Percentiles rank a stretch among this genome's conserved stretches.
These are phyloP conservation scores for Lomentospora prolificans DNA, from an alignment of 2,329 filamentous ascomycete species.

Conservation along the genomic window DNA sequence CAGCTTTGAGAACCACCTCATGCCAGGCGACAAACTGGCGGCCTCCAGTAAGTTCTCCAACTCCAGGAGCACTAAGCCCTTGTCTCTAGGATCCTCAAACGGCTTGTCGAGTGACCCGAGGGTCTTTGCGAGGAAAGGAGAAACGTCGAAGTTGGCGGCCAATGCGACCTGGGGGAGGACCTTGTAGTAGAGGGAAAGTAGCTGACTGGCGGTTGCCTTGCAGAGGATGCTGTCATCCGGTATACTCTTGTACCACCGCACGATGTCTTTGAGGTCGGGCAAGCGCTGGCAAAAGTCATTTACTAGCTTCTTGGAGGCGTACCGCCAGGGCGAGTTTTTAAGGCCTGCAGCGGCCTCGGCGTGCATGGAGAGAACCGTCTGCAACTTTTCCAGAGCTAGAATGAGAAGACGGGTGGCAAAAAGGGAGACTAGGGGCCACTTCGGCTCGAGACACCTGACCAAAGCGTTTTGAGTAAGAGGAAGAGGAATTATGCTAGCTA, in stretches of 20 bases:
- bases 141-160: conserved; percentile 81
- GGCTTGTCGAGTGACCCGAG: conserved; percentile 52
- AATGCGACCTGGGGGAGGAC: conserved; percentile 69
- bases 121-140: conserved; percentile 60
- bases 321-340: conserved; percentile 49
- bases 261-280: conserved; percentile 72
- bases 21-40: conserved; percentile 68
- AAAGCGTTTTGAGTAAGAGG: conserved; percentile 74
- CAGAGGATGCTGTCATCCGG: conserved; percentile 61
- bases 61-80: conserved; percentile 57
- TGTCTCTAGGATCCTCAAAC: conserved; percentile 36
- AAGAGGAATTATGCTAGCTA: conserved; percentile 79
- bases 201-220: conserved; percentile 65
- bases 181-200: conserved; percentile 79
- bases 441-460: conserved; percentile 67
- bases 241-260: conserved; percentile 62
- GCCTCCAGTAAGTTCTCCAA: conserved; percentile 74
- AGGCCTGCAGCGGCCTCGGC: conserved; percentile 27
- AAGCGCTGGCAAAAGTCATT: conserved; percentile 70
- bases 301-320: conserved; percentile 56
- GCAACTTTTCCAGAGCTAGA: conserved; percentile 69
- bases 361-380: conserved; percentile 52
- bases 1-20: conserved; percentile 81
- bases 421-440: conserved; percentile 70
- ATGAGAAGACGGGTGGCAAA: conserved; percentile 75